Base-by-base conservation (phyloP, 371 early-diverging fungal genomes). In the Mucor piriformis region DNA sequence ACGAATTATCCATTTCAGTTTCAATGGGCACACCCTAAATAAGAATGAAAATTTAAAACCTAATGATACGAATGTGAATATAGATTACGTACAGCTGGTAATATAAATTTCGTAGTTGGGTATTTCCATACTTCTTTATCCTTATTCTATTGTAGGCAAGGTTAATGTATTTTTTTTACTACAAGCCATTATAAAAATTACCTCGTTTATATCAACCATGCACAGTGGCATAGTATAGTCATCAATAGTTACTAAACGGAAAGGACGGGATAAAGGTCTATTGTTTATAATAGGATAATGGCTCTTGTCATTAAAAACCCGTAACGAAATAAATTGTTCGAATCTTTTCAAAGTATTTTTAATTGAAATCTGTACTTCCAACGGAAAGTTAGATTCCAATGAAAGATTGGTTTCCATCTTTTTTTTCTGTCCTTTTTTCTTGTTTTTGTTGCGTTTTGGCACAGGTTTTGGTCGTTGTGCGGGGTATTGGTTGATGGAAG, bases 241-340 rank as follows among this genome's bases (percentile, higher is more conserved):
- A 50, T 69, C 75, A 29, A 63, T 42, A 42, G 69, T 71, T 2
- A 68, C 33, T 7, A 75, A 35, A 5, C 69, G 64, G 11, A 55
- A 43, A 11, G 71, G 63, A 5, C 54, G 56, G 11, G 64, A 62
- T 1, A 61, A 53, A 3, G 56, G 27, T 21, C 72, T 51, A 6
- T 32, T 6, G 2, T 24, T 50, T 1, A 3, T 38, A 23, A 32
- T 42, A 1, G 34, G 37, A 20, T 32, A 50, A 29, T 15, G 43
- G 7, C 23, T 63, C 40, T 6, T 32, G 27, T 38, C 55, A 21
- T 56, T 38, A 18, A 55, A 58, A 1, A 75, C 24, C 3, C 72
- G 61, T 15, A 70, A 16, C 20, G 66, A 61, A 25, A 74, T 51
- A 6, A 74, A 52, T 37, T 58, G 58, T 43, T 70, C 63, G 0